Evolutionary conservation across 2,329 filamentous ascomycete genomes (phyloP), one percentile per base, ranked within the genome.

Genomic region (Colletotrichum godetiae): DNA sequence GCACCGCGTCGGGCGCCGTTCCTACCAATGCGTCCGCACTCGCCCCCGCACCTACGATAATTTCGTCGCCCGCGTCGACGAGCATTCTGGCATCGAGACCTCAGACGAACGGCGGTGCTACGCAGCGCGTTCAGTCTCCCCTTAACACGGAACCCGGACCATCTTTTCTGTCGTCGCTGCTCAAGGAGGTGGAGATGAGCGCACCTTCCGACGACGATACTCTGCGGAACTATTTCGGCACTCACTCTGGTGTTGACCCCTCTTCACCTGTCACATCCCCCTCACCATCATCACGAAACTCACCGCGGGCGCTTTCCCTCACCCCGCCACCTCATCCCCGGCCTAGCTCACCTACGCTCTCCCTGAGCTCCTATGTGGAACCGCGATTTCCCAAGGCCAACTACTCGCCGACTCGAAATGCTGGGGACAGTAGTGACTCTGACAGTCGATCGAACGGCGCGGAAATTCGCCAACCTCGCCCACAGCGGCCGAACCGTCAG

Each of bases 181-280:
- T 98, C 62, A 95, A 94, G 80, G 96, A 98, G 81, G 94, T 98
- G 1, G 95, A 97, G 74, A 89, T 88, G 82, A 88, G 87, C 81
- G 82, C 88, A 68, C 82, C 85, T 3, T 88, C 88, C 0, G 90
- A 92, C 67, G 90, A 92, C 63, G 90, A 92, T 67, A 84, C 80
- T 31, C 79, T 86, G 27, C 82, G 84, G 27, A 79, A 78, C 3
- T 78, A 87, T 37, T 84, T 86, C 74, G 79, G 65, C 60, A 65
- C 73, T 10, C 80, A 78, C 64, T 76, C 80, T 11, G 67, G 74
- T 13, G 76, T 79, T 33, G 78, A 80, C 15, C 79, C 77, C 13
- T 90, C 90, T 10, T 95, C 94, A 0, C 93, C 93, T 1, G 90
- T 88, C 52, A 84, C 89, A n/a, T 94, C 92, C 15, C 92, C 92